Evolutionary conservation across 441 rosid genomes (phyloP).

Genomic region (Bocquillonia castaneifolia): DNA sequence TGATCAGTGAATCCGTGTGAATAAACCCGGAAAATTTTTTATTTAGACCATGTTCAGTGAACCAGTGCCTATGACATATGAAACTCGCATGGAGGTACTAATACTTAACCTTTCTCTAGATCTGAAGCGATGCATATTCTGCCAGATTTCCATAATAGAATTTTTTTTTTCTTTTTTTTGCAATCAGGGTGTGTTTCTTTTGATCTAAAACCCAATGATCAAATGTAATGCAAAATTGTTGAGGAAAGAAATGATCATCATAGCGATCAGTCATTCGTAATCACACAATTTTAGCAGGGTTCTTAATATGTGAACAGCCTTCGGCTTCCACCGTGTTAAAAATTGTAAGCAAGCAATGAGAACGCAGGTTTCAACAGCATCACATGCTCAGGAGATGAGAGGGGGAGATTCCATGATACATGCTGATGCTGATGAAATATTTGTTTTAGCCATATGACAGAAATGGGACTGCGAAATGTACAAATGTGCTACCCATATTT

Average conservation of each 20-base stretch:
- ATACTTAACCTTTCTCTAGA: too few species aligned
- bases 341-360: background rate
- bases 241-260: background rate
- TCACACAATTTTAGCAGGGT: background rate
- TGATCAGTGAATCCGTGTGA: too few species aligned
- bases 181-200: too few species aligned
- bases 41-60: too few species aligned
- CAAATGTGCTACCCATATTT: conserved; percentile 24
- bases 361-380: conserved; percentile 8
- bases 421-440: conserved; percentile 25
- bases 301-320: background rate
- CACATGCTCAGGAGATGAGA: conserved; percentile 6
- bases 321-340: conserved; percentile 15
- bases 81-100: too few species aligned
- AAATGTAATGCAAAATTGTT: background rate
- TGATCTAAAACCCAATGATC: background rate
- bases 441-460: conserved; percentile 18
- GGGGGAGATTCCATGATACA: conserved; percentile 28
- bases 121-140: too few species aligned
- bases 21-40: too few species aligned
- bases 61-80: too few species aligned
- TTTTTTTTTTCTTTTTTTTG: too few species aligned
- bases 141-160: too few species aligned
- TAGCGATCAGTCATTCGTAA: background rate
- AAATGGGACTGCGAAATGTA: conserved; percentile 28